phyloP scores from a whole-genome alignment of 257 asterid genomes.

The Cynanchum wilfordii region DNA sequence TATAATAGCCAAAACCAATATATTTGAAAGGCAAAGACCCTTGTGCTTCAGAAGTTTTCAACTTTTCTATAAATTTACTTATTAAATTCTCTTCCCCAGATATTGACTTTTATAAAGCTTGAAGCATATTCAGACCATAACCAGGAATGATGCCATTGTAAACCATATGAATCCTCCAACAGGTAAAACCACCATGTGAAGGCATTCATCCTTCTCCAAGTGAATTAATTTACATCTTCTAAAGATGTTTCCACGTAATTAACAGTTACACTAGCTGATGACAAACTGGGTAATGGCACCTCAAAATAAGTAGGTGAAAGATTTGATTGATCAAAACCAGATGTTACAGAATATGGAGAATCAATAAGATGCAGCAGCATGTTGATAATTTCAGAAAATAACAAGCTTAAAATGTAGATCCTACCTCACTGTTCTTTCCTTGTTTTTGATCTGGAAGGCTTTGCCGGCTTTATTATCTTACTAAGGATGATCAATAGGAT shows the following conservation, averaged over 20 bases:
- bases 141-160: neutral
- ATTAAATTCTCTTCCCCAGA: neutral
- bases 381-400: neutral
- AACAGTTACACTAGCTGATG: neutral
- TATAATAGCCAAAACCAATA: neutral
- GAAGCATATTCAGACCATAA: neutral
- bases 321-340: conserved; percentile 14
- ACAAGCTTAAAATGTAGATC: conserved; percentile 16
- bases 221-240: conserved; percentile 2
- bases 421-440: conserved; percentile 58
- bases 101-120: neutral
- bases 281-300: neutral
- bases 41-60: neutral
- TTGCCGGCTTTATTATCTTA: conserved; percentile 70
- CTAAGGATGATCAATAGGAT: conserved; percentile 55
- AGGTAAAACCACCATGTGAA: neutral
- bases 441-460: conserved; percentile 58
- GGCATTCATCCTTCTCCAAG: neutral
- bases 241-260: conserved; percentile 6
- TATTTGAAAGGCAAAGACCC: neutral
- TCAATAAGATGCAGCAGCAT: conserved; percentile 16
- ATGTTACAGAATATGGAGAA: conserved; percentile 24
- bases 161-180: conserved; percentile 1
- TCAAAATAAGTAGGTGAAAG: conserved; percentile 9
- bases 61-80: neutral